These are phyloP conservation scores for Dacryopinax primogenitus DNA, from an alignment of 768 basidiomycete species.

Conservation along the genomic window DNA sequence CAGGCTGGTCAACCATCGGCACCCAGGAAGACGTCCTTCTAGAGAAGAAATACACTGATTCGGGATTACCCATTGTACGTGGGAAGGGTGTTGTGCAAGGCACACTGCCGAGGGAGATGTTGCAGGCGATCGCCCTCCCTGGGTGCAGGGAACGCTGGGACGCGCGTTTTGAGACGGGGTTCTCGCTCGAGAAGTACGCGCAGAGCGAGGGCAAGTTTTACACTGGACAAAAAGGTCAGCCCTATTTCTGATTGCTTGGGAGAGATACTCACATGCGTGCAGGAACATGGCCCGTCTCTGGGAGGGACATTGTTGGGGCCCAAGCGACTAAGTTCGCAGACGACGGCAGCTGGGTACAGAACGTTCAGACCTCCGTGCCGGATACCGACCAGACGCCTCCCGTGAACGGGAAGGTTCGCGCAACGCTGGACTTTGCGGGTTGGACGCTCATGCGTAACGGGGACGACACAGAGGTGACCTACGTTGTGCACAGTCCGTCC, in stretches of 20 bases:
- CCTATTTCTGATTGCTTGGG: slow-evolving; percentile 3
- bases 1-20: slow-evolving; percentile 16
- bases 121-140: slow-evolving; percentile 12
- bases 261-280: too few species aligned
- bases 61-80: slow-evolving; percentile 15
- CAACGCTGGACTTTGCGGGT: slow-evolving; percentile 16
- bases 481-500: slow-evolving; percentile 14
- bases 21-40: slow-evolving; percentile 15
- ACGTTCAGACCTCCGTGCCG: slow-evolving; percentile 15
- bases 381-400: slow-evolving; percentile 12
- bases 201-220: slow-evolving; percentile 12
- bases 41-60: slow-evolving; percentile 17
- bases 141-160: slow-evolving; percentile 11
- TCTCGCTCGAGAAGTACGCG: slow-evolving; percentile 2
- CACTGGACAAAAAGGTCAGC: slow-evolving; percentile 14
- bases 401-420: slow-evolving; percentile 14
- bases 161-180: background rate
- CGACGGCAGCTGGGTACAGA: slow-evolving; percentile 14
- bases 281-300: background rate
- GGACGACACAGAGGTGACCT: slow-evolving; percentile 12
- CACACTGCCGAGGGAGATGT: slow-evolving; percentile 14
- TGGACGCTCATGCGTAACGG: slow-evolving; percentile 11
- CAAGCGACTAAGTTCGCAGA: slow-evolving; percentile 11
- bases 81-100: slow-evolving; percentile 15
- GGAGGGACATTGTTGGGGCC: slow-evolving; percentile 16